These are phyloP conservation scores for Trichopus zeylanicus DNA, from an alignment of 116 monocot species.

Conservation along the genomic window DNA sequence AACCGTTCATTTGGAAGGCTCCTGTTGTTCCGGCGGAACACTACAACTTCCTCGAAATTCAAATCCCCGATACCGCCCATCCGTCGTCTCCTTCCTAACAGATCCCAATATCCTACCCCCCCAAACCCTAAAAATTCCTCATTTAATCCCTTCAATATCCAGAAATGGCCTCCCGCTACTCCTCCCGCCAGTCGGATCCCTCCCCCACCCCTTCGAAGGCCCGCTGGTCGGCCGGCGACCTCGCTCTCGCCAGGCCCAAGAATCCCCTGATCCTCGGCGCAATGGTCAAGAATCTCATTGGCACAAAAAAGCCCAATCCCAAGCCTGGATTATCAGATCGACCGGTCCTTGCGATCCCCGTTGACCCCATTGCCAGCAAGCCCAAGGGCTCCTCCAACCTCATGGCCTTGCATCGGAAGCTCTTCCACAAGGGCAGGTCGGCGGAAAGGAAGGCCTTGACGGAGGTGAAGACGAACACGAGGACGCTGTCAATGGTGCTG, in stretches of 20 bases:
- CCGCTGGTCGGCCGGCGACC: conserved; percentile 12
- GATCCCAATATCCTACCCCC: too few species aligned
- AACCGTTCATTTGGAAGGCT: too few species aligned
- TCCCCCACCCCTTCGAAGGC: conserved; percentile 11
- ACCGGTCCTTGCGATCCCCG: conserved; percentile 19
- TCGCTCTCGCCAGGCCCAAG: conserved; percentile 16
- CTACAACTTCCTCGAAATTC: neutral
- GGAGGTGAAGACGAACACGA: conserved; percentile 63
- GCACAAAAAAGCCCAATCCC: conserved; percentile 2
- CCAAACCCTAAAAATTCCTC: conserved; percentile 2
- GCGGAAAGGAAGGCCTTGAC: conserved; percentile 52
- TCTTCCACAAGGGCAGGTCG: conserved; percentile 56
- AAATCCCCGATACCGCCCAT: neutral
- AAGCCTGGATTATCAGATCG: conserved; percentile 8
- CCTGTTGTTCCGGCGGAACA: neutral
- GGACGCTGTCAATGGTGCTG: conserved; percentile 92
- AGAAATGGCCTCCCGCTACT: conserved; percentile 35
- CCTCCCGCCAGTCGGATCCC: conserved; percentile 23
- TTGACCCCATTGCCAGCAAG: conserved; percentile 15
- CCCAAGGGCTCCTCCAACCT: conserved; percentile 34
- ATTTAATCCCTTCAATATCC: too few species aligned
- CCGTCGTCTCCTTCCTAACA: neutral
- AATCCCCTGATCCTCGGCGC: conserved; percentile 30
- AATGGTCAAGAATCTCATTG: conserved; percentile 72
- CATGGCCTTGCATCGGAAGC: conserved; percentile 46